Evolutionary conservation across 1,284 basidiomycete genomes (phyloP), one percentile per base, ranked within the genome.

Genomic region (Fomitopsis schrenkii): DNA sequence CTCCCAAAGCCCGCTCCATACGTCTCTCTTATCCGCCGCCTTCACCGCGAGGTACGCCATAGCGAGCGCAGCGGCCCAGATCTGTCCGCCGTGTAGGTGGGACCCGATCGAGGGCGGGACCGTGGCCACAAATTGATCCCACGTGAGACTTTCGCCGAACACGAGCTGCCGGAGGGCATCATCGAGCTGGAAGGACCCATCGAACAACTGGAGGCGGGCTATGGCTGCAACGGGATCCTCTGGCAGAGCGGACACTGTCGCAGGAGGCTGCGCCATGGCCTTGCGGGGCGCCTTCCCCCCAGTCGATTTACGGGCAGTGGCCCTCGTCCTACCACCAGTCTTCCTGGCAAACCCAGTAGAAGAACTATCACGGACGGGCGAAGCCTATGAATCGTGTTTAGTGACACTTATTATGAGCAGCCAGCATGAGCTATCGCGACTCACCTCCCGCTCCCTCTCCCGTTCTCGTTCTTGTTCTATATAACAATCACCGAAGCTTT

Each of bases 101-200:
- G 69, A 70, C 22, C 28, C 26, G 22, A 58, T 35, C 22, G 56
- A 58, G 12, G 26, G 7, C 3, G 56, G 56, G 17, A 42, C 30
- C 7, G 42, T 35, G 14, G 33, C 33, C n/a, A 15, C 12, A 5
- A 58, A 12, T 2, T 10, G 9, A 2, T 33, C 35, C 22, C 9
- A 10, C 12, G 28, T 35, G 44, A 45, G 40, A 0, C 74, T 68
- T 0, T 62, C 59, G 0, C 64, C 60, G 3, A 72, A 74, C 15
- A 77, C 69, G 17, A 77, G 70, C 10, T 15, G 53, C 0, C 63
- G 62, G 6, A 82, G 70, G 2, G 65, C 61, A 14, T 71, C 65
- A 12, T 69, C 58, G 14, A 72, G 62, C 9, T 66, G 40, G 66
- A 82, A 85, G 0, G 81, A 83, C 1, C 85, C 84, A 53, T 85